phyloP scores from a whole-genome alignment of 805 yeast species.

The Candida sakaeoensis region DNA sequence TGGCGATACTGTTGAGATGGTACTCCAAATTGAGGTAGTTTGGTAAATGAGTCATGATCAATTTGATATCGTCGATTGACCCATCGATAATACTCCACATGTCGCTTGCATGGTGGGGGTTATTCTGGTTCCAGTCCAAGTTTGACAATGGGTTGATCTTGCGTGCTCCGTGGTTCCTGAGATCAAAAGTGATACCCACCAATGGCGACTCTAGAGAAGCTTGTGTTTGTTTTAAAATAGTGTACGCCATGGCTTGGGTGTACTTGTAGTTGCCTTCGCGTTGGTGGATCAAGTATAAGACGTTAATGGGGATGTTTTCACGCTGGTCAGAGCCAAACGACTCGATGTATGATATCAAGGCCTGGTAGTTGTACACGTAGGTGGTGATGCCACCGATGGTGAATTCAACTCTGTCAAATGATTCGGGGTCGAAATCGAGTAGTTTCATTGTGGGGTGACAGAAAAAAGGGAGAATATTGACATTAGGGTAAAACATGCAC shows the following conservation, averaged over 20 bases:
- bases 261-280: constrained; percentile 36
- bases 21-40: constrained; percentile 32
- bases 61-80: constrained; percentile 40
- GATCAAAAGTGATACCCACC: constrained; percentile 50
- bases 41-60: constrained; percentile 45
- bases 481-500: too few species aligned
- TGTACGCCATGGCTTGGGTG: constrained; percentile 39
- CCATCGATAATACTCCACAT: constrained; percentile 49
- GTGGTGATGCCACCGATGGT: constrained; percentile 45
- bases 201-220: constrained; percentile 26
- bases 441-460: constrained; percentile 11
- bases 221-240: constrained; percentile 25
- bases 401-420: constrained; percentile 14
- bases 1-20: constrained; percentile 14
- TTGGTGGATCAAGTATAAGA: constrained; percentile 46
- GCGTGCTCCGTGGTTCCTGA: constrained; percentile 55
- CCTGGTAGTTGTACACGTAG: constrained; percentile 40
- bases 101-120: constrained; percentile 48
- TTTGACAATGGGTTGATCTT: constrained; percentile 31
- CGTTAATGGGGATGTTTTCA: constrained; percentile 31
- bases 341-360: constrained; percentile 23
- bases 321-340: constrained; percentile 10
- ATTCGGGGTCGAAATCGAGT: constrained; percentile 15
- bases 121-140: constrained; percentile 45
- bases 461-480: too few species aligned